Evolutionary conservation across 768 basidiomycete species (phyloP), one percentile per base, ranked within the genome.

Genomic region (Auricularia cornea): DNA sequence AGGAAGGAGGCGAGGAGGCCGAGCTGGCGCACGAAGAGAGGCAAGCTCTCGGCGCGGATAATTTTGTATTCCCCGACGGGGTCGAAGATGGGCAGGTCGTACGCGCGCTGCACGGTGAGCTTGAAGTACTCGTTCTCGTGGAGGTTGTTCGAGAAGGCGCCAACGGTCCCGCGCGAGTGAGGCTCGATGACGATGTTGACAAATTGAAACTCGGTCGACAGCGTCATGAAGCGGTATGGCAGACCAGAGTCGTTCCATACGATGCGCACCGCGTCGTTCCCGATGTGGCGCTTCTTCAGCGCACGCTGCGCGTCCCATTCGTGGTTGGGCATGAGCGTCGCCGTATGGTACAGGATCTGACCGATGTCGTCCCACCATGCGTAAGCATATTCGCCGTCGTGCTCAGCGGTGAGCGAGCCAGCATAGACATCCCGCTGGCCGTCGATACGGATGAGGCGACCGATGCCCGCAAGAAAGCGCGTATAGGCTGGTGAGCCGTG

Each of bases 361-460:
- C 90, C 87, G 59, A 98, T 94, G 70, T 98, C 94, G 73, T 98
- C 94, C 92, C 95, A 97, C 95, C 96, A 99, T 0, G 95, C 94
- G 71, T 98, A 98, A 0, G 96, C 92, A 71, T 95, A 97, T 74
- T 94, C 90, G 16, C 97, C 97, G 70, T 99, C 94, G 69, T 90
- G 85, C 65, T 94, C 91, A 8, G 92, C 86, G 70, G 94, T 89
- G 29, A 98, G 81, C 3, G 94, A 92, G 8, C 95, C 97, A 2
- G 90, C 90, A 72, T 95, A 97, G 20, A 98, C 86, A 70, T 96
- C 94, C 11, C 89, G 81, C 73, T 96, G 94, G 11, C 92, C 93
- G 20, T 92, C 86, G 23, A 98, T 78, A 67, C 90, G 85, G 72
- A 98, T 92, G 63, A 98, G 79, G 59, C 89, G 78, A 1, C 96